Base-by-base conservation (phyloP, 306 rosid species). In the Datisca glomerata region DNA sequence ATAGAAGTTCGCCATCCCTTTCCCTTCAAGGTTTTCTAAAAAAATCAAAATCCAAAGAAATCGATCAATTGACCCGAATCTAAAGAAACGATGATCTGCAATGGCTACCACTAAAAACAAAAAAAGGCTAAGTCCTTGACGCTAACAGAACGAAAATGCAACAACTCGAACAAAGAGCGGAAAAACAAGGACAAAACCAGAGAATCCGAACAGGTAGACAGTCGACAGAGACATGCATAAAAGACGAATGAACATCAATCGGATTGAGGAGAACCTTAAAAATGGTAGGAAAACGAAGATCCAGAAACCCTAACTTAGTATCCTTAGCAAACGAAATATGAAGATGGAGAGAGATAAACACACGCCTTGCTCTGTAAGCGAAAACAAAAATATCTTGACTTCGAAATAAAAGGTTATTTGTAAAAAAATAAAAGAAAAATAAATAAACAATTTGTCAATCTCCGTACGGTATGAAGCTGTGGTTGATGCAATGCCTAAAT, bases 291-390 rank as follows among this genome's bases (percentile, higher is more conserved):
- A 31, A 31, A 8, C 59, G 47, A 69, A 56, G 75, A 69, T 66
- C 72, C 57, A 49, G 74, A 59, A 73, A 73, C 78, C 86, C 81
- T 70, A 77, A 68, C 59, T 55, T 44, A 11, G 35, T 8, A 8
- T 0, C 35, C 12, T 11, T 31, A 31, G 35, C 35, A 31, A 13
- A 31, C 35, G n/a, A 25, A 31, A 31, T 31, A 10, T 4, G 36
- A 31, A 3, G 36, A 31, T 14, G n/a, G 36, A 25, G 8, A 8
- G 31, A 25, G 36, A 31, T 3, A 31, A 14, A n/a, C n/a, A n/a
- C n/a, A 31, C n/a, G n/a, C n/a, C n/a, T n/a, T n/a, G n/a, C n/a
- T n/a, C n/a, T n/a, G n/a, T n/a, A n/a, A n/a, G n/a, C n/a, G n/a
- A n/a, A n/a, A n/a, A n/a, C n/a, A n/a, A n/a, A n/a, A n/a, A n/a